Evolutionary conservation across 2,329 filamentous ascomycete species (phyloP).

Genomic region (Botrytis deweyae): DNA sequence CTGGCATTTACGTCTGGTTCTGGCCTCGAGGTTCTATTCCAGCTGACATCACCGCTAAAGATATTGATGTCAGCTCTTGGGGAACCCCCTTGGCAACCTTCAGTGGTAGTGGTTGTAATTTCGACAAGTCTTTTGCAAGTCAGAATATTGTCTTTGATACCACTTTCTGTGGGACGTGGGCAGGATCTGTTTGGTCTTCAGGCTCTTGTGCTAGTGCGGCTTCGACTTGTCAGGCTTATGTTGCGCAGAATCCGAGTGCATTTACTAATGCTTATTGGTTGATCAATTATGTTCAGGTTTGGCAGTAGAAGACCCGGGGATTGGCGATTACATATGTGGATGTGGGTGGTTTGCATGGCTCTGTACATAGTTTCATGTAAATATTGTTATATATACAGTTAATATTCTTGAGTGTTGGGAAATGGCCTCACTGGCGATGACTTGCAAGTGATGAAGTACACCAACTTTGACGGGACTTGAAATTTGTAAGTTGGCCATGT

Average conservation of each 20-base stretch:
- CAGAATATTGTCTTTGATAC: conserved; percentile 71
- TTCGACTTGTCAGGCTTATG: conserved; percentile 68
- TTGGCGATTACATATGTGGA: background rate
- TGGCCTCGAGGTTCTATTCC: conserved; percentile 66
- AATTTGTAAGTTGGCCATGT: background rate
- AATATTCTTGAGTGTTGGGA: background rate
- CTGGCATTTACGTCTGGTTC: conserved; percentile 71
- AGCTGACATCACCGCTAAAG: conserved; percentile 54
- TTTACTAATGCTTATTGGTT: conserved; percentile 77
- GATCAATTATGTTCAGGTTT: conserved; percentile 50
- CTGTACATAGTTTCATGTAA: background rate
- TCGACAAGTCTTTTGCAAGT: conserved; percentile 61
- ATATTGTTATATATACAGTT: background rate
- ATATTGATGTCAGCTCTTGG: conserved; percentile 64
- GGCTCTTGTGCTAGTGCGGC: conserved; percentile 59
- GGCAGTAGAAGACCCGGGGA: background rate
- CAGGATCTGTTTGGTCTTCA: conserved; percentile 66
- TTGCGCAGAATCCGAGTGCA: conserved; percentile 61
- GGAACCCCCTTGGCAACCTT: conserved; percentile 67
- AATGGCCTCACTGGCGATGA: background rate
- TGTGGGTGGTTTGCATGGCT: too few species aligned
- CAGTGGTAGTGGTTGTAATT: conserved; percentile 58
- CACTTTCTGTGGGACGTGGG: conserved; percentile 55
- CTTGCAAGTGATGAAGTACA: background rate
- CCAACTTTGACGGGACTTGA: too few species aligned